Evolutionary conservation across 2,329 filamentous ascomycete species (phyloP).

Genomic region (Talaromyces marneffei): DNA sequence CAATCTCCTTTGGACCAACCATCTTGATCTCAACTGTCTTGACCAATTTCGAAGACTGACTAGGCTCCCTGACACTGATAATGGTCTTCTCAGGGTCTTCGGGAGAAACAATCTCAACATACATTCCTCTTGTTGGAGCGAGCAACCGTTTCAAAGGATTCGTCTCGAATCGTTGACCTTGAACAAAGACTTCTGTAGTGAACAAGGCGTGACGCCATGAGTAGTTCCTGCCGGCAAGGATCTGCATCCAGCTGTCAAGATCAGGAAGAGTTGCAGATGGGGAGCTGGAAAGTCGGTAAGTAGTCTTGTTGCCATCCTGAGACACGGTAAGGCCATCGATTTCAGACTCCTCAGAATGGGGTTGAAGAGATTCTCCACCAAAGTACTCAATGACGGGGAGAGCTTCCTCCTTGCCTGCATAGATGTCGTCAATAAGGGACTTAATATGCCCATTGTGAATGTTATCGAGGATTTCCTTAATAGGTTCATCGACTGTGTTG

Average conservation of each 20-base stretch:
- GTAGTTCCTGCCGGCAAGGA: slow-evolving; percentile 76
- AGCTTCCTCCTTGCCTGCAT: slow-evolving; percentile 63
- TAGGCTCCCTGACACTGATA: slow-evolving; percentile 82
- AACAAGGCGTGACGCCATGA: slow-evolving; percentile 96
- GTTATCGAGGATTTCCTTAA: slow-evolving; percentile 87
- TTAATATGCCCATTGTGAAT: slow-evolving; percentile 86
- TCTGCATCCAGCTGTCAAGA: slow-evolving; percentile 75
- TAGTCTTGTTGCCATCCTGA: slow-evolving; percentile 71
- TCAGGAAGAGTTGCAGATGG: slow-evolving; percentile 70
- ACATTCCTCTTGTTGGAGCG: slow-evolving; percentile 74
- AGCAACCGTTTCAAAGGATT: slow-evolving; percentile 94
- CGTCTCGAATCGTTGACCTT: slow-evolving; percentile 94
- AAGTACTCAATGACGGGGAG: slow-evolving; percentile 93
- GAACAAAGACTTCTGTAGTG: slow-evolving; percentile 85
- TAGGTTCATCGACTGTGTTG: slow-evolving; percentile 81
- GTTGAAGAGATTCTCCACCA: slow-evolving; percentile 71
- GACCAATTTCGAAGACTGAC: slow-evolving; percentile 75
- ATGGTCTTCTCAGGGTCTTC: slow-evolving; percentile 76
- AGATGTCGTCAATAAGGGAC: slow-evolving; percentile 71
- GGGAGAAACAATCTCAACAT: slow-evolving; percentile 79
- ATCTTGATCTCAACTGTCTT: slow-evolving; percentile 84
- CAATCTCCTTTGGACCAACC: slow-evolving; percentile 68
- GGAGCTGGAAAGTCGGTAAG: slow-evolving; percentile 74
- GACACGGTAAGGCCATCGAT: slow-evolving; percentile 81
- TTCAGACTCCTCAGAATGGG: slow-evolving; percentile 65